Conservation (phyloP, 192 early-diverging fungal genomes). For the Coemansia sp. region DNA sequence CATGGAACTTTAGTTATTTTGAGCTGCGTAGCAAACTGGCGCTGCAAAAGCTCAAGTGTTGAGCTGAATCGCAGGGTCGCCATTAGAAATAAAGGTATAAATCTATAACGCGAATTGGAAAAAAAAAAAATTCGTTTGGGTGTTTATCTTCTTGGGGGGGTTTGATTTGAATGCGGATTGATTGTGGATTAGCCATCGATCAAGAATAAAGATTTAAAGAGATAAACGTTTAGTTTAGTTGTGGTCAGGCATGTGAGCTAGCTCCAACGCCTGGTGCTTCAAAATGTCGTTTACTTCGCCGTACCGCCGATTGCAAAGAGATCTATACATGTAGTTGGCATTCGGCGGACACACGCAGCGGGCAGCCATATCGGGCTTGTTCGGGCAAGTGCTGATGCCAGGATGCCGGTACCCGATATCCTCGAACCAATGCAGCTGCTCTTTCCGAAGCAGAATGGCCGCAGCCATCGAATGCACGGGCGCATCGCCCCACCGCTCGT, state of each 20-base stretch:
- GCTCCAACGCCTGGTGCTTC: slow-evolving; percentile 24
- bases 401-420: slow-evolving; percentile 46
- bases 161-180: background rate
- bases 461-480: slow-evolving; percentile 56
- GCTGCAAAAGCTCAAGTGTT: background rate
- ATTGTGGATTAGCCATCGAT: background rate
- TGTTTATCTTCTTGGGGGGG: no score
- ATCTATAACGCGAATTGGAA: no score
- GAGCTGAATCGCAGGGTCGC: background rate
- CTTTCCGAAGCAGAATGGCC: slow-evolving; percentile 51
- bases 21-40: background rate
- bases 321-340: slow-evolving; percentile 28
- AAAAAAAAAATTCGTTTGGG: no score
- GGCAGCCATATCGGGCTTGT: slow-evolving; percentile 43
- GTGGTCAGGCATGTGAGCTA: slow-evolving; percentile 31
- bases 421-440: slow-evolving; percentile 62
- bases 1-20: background rate
- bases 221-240: background rate
- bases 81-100: background rate
- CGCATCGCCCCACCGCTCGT: slow-evolving; percentile 11
- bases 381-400: slow-evolving; percentile 64
- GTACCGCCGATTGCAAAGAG: slow-evolving; percentile 33
- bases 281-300: slow-evolving; percentile 17
- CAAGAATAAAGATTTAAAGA: background rate
- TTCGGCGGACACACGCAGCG: slow-evolving; percentile 23